Evolutionary conservation across 2,329 filamentous ascomycete species (phyloP).

Genomic region (Gnomoniopsis smithogilvyi): DNA sequence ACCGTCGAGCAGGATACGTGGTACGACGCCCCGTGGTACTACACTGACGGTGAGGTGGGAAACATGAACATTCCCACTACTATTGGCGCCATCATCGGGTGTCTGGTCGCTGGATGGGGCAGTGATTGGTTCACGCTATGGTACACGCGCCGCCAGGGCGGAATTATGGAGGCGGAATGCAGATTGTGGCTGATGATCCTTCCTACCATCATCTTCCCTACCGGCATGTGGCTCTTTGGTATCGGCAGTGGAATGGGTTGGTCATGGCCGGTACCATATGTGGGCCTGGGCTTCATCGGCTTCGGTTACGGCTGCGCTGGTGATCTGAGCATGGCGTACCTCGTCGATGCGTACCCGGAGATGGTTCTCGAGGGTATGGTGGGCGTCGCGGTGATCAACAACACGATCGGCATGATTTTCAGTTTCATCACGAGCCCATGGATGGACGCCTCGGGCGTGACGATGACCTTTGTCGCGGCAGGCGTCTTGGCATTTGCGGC

Average conservation of each 20-base stretch:
- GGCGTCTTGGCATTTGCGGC: conserved; percentile 48
- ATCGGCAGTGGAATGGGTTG: conserved; percentile 43
- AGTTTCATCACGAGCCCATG: conserved; percentile 17
- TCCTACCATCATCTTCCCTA: conserved; percentile 38
- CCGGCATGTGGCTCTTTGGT: conserved; percentile 45
- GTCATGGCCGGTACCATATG: conserved; percentile 40
- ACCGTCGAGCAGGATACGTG: conserved; percentile 51
- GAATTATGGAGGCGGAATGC: conserved; percentile 29
- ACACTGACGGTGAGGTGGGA: conserved; percentile 28
- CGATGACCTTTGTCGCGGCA: conserved; percentile 32
- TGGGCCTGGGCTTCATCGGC: conserved; percentile 44
- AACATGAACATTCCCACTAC: conserved; percentile 25
- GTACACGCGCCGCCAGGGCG: conserved; percentile 27
- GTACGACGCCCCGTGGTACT: conserved; percentile 31
- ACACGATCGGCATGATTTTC: conserved; percentile 17
- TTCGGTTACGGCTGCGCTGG: conserved; percentile 40
- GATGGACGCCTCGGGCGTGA: conserved; percentile 13
- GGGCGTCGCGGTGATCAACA: conserved; percentile 39
- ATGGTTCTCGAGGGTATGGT: conserved; percentile 47
- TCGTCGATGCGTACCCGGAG: conserved; percentile 46
- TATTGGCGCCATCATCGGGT: conserved; percentile 24
- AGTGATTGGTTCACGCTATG: conserved; percentile 30
- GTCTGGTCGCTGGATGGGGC: conserved; percentile 26
- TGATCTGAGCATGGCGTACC: conserved; percentile 41
- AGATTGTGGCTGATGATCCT: conserved; percentile 28